Percentiles rank a stretch among this genome's conserved stretches.
phyloP scores from a whole-genome alignment of 1,284 basidiomycete species.

The Ceratobasidium sp. region DNA sequence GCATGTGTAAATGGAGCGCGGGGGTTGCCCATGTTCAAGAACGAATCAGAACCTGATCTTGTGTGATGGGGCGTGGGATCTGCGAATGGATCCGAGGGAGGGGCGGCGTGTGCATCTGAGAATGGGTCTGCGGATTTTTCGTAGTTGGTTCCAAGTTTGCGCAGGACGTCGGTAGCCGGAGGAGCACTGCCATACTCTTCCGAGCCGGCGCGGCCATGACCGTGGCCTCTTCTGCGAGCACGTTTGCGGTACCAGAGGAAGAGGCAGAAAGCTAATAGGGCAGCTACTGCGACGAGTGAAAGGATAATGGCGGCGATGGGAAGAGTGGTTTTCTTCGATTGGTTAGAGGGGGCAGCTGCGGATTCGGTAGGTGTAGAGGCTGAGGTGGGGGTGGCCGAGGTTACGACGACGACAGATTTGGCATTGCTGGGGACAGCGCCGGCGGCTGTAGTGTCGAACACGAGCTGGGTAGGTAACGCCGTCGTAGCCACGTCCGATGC shows the following conservation, averaged over 20 bases:
- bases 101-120: constrained; percentile 5
- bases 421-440: background rate
- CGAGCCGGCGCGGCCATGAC: background rate
- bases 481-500: constrained; percentile 6
- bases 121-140: constrained; percentile 28
- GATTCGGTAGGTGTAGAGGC: background rate
- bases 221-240: constrained; percentile 1
- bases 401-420: constrained; percentile 10
- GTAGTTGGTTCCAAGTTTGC: constrained; percentile 18
- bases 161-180: constrained; percentile 18
- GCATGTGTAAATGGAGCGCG: constrained; percentile 17
- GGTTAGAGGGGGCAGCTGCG: background rate
- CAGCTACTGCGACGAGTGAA: background rate
- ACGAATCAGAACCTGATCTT: constrained; percentile 22
- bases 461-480: constrained; percentile 22
- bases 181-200: background rate
- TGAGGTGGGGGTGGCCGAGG: no score
- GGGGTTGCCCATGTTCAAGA: constrained; percentile 17
- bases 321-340: background rate
- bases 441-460: constrained; percentile 7
- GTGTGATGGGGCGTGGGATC: constrained; percentile 5
- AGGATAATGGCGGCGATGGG: constrained; percentile 10
- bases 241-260: constrained; percentile 30
- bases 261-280: background rate
- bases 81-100: constrained; percentile 24